Evolutionary conservation across 2,329 filamentous ascomycete species (phyloP).

Genomic region (Trichoderma sp.): DNA sequence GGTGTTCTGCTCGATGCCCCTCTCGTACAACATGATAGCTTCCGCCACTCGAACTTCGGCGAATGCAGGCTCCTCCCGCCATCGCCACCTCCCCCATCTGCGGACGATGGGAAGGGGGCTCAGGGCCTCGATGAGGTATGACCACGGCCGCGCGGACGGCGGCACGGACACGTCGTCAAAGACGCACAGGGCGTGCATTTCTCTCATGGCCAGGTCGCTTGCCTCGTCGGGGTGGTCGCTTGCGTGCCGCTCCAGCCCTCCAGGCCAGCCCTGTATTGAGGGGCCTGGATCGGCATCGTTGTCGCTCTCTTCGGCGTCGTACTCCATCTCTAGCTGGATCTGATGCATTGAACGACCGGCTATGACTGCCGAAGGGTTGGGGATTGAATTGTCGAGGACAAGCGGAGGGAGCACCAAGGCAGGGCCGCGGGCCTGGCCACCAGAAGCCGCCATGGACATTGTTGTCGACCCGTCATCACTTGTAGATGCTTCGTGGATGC

Average conservation of each 20-base stretch:
- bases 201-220: conserved; percentile 28
- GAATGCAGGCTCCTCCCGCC: conserved; percentile 30
- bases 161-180: conserved; percentile 30
- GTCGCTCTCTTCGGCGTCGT: conserved; percentile 33
- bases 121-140: conserved; percentile 28
- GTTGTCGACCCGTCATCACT: conserved; percentile 20
- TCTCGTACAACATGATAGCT: conserved; percentile 36
- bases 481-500: conserved; percentile 17
- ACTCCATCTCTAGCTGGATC: conserved; percentile 34
- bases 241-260: conserved; percentile 24
- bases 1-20: conserved; percentile 31
- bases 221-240: conserved; percentile 23
- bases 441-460: conserved; percentile 22
- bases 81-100: conserved; percentile 34
- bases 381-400: conserved; percentile 27
- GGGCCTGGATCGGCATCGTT: conserved; percentile 29
- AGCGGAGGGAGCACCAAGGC: conserved; percentile 31
- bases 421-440: conserved; percentile 14
- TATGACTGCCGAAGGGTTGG: conserved; percentile 25
- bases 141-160: conserved; percentile 26
- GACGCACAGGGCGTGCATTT: conserved; percentile 33
- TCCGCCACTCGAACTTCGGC: conserved; percentile 30
- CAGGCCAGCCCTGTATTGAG: conserved; percentile 29
- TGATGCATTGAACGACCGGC: conserved; percentile 32
- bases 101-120: conserved; percentile 24